These are phyloP conservation scores for Plasmodium vinckei DNA, from an alignment of 169 alveolate species.

Conservation along the genomic window DNA sequence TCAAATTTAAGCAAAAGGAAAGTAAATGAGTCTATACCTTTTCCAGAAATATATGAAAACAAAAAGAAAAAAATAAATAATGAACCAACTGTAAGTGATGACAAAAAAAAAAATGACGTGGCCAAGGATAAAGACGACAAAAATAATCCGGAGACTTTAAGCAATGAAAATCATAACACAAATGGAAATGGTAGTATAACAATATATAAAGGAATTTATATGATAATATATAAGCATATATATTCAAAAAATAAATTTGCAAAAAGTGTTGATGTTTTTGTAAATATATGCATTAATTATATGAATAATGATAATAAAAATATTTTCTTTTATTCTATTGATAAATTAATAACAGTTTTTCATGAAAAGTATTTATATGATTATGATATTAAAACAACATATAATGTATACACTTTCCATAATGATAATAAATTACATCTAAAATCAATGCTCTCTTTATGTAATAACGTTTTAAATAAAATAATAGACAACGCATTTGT, in stretches of 20 bases:
- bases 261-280: constrained; percentile 46
- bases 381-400: constrained; percentile 14
- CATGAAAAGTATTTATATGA: constrained; percentile 43
- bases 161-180: neutral
- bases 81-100: neutral
- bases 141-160: neutral
- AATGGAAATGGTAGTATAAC: constrained; percentile 11
- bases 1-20: constrained; percentile 55
- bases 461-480: constrained; percentile 58
- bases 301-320: constrained; percentile 65
- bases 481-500: constrained; percentile 44
- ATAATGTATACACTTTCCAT: constrained; percentile 51
- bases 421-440: constrained; percentile 45
- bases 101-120: constrained; percentile 4
- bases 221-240: constrained; percentile 53
- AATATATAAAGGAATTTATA: constrained; percentile 53
- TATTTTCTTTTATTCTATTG: constrained; percentile 54
- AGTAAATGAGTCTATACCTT: constrained; percentile 63
- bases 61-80: constrained; percentile 16
- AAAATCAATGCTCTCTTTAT: constrained; percentile 69
- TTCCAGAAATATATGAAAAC: constrained; percentile 74
- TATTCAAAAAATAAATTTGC: constrained; percentile 60
- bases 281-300: constrained; percentile 58
- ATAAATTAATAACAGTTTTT: constrained; percentile 33
- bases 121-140: neutral